A percentile compares a stretch with the other conserved stretches of the same genome.
These are phyloP conservation scores for Ustilago lituana DNA, from an alignment of 1,284 basidiomycete species.

Conservation along the genomic window DNA sequence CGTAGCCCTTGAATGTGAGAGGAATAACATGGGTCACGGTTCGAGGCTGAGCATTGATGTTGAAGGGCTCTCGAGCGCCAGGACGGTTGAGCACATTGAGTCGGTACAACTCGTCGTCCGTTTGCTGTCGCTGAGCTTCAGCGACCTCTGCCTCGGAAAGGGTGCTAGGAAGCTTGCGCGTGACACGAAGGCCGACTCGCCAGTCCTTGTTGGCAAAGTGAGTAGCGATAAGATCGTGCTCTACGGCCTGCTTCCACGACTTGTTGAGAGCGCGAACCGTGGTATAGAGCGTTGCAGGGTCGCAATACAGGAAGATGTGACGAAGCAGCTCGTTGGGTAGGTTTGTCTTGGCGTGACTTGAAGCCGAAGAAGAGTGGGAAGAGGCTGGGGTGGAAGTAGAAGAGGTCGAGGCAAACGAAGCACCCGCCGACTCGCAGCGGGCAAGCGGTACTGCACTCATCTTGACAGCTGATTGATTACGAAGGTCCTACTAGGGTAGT, in stretches of 20 bases:
- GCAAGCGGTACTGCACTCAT: slow-evolving; percentile 40
- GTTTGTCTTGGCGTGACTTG: slow-evolving; percentile 15
- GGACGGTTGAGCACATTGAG: slow-evolving; percentile 43
- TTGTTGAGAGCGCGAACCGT: slow-evolving; percentile 49
- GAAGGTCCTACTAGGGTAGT: no score
- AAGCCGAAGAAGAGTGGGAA: slow-evolving; percentile 24
- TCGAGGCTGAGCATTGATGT: slow-evolving; percentile 34
- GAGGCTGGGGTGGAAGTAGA: slow-evolving; percentile 18
- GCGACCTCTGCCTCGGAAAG: slow-evolving; percentile 20
- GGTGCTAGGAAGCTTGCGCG: slow-evolving; percentile 39
- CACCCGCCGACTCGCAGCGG: slow-evolving; percentile 34
- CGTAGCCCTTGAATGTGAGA: slow-evolving; percentile 50
- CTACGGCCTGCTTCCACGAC: slow-evolving; percentile 54
- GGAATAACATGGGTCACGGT: slow-evolving; percentile 54
- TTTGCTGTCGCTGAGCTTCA: slow-evolving; percentile 28
- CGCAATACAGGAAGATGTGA: slow-evolving; percentile 59
- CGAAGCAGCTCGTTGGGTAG: slow-evolving; percentile 59
- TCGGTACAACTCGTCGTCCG: slow-evolving; percentile 36
- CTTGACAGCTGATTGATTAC: slow-evolving; percentile 16
- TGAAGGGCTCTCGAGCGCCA: slow-evolving; percentile 40
- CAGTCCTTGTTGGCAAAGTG: slow-evolving; percentile 54
- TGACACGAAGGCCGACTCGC: slow-evolving; percentile 56
- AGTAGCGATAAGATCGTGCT: slow-evolving; percentile 43
- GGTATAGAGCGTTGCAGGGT: slow-evolving; percentile 60
- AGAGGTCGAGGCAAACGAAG: slow-evolving; percentile 20